phyloP scores from a whole-genome alignment of 495 filamentous ascomycete species.

The Tuber melanosporum region DNA sequence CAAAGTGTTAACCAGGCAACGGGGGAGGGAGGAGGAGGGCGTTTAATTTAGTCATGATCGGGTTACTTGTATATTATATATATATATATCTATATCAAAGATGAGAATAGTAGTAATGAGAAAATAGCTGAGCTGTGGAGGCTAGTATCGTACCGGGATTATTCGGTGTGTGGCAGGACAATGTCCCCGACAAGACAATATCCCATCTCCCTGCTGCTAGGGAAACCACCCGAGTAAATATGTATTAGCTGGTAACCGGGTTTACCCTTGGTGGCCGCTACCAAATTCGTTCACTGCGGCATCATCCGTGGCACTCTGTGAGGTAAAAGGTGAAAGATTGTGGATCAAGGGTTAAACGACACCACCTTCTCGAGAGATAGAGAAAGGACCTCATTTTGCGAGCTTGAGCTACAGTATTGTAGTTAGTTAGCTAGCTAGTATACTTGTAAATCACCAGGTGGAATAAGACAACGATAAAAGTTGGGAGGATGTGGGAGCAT shows the following conservation, averaged over 20 bases:
- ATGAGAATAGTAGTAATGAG: not conserved
- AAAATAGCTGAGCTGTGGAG: not conserved
- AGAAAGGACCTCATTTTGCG: not conserved
- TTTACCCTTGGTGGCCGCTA: not conserved
- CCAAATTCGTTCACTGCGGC: not conserved
- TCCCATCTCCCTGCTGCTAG: too few species aligned
- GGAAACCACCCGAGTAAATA: not conserved
- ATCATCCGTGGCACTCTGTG: not conserved
- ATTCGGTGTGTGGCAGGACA: not conserved
- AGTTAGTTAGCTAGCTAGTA: too few species aligned
- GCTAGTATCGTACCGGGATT: not conserved
- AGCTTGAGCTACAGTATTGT: too few species aligned
- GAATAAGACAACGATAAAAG: too few species aligned
- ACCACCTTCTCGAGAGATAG: not conserved
- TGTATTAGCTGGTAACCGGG: not conserved
- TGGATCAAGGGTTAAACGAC: not conserved
- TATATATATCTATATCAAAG: not conserved
- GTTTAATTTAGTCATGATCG: not conserved
- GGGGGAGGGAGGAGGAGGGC: too few species aligned
- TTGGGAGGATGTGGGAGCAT: too few species aligned
- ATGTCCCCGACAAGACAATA: too few species aligned
- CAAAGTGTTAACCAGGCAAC: too few species aligned
- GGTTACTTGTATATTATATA: not conserved
- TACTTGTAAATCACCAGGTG: too few species aligned
- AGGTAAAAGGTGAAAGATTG: not conserved